Conservation (phyloP, 2,329 filamentous ascomycete genomes). For the Ophidiomyces ophidiicola region DNA sequence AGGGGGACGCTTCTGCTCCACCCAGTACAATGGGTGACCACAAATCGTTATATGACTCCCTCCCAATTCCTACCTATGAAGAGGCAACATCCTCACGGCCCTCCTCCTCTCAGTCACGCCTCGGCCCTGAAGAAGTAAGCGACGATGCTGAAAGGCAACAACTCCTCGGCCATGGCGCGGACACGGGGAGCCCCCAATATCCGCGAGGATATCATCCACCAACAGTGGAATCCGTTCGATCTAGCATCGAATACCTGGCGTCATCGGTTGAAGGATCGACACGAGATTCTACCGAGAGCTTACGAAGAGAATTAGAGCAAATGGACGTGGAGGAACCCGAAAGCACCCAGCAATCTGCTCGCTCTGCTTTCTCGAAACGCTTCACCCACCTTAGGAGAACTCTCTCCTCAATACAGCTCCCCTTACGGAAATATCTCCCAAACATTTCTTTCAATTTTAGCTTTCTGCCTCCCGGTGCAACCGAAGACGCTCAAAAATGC, state of each 20-base stretch:
- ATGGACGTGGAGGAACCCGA: constrained; percentile 68
- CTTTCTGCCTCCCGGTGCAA: constrained; percentile 17
- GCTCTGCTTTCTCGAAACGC: constrained; percentile 42
- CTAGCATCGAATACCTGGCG: constrained; percentile 44
- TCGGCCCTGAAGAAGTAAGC: constrained; percentile 48
- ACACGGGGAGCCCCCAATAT: constrained; percentile 27
- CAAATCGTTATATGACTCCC: constrained; percentile 47
- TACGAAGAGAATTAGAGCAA: constrained; percentile 76
- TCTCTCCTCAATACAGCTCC: constrained; percentile 45
- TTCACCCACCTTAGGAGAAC: constrained; percentile 45
- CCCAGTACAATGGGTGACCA: constrained; percentile 36
- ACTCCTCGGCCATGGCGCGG: constrained; percentile 47
- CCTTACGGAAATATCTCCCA: constrained; percentile 36
- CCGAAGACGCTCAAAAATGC: constrained; percentile 35
- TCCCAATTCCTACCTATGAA: constrained; percentile 73
- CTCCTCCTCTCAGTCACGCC: constrained; percentile 37
- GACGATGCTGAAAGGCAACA: constrained; percentile 66
- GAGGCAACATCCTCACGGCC: constrained; percentile 57
- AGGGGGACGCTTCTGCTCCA: constrained; percentile 12
- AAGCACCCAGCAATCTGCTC: constrained; percentile 20
- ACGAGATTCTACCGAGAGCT: constrained; percentile 46
- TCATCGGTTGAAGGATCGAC: constrained; percentile 44
- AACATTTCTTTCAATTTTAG: constrained; percentile 31
- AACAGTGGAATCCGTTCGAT: constrained; percentile 69
- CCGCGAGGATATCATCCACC: constrained; percentile 54